phyloP scores from a whole-genome alignment of 2,329 filamentous ascomycete species.

The Xylaria hypoxylon region DNA sequence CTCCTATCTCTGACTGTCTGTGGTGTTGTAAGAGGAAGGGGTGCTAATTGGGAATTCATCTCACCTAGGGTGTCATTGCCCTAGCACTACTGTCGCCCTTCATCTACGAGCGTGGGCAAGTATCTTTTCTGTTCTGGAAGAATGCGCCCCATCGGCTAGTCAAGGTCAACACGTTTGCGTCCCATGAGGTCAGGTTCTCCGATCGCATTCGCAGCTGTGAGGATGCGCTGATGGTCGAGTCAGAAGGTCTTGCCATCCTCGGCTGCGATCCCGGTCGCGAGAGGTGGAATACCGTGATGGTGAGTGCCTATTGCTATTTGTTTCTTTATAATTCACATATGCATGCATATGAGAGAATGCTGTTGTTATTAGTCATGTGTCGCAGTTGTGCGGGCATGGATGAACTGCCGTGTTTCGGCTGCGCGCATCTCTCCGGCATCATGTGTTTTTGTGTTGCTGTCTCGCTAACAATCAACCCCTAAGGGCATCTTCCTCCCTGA shows the following conservation, averaged over 20 bases:
- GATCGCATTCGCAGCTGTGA: constrained; percentile 56
- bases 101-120: constrained; percentile 31
- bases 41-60: constrained; percentile 10
- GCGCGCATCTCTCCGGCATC: constrained; percentile 13
- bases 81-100: constrained; percentile 34
- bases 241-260: constrained; percentile 52
- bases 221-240: constrained; percentile 54
- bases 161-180: constrained; percentile 46
- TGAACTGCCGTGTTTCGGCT: constrained; percentile 23
- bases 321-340: constrained; percentile 12
- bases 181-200: constrained; percentile 52
- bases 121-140: constrained; percentile 33
- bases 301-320: constrained; percentile 19
- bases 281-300: constrained; percentile 58
- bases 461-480: constrained; percentile 17
- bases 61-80: constrained; percentile 9
- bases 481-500: constrained; percentile 50
- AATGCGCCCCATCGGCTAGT: constrained; percentile 51
- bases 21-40: background rate
- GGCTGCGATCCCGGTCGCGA: constrained; percentile 56
- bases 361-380: background rate
- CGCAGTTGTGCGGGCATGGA: background rate
- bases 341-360: background rate
- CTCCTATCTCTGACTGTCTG: background rate
- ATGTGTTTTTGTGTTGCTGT: constrained; percentile 5